Evolutionary conservation across 176 grass and related monocot species (phyloP).

Genomic region (Carex kokanica): DNA sequence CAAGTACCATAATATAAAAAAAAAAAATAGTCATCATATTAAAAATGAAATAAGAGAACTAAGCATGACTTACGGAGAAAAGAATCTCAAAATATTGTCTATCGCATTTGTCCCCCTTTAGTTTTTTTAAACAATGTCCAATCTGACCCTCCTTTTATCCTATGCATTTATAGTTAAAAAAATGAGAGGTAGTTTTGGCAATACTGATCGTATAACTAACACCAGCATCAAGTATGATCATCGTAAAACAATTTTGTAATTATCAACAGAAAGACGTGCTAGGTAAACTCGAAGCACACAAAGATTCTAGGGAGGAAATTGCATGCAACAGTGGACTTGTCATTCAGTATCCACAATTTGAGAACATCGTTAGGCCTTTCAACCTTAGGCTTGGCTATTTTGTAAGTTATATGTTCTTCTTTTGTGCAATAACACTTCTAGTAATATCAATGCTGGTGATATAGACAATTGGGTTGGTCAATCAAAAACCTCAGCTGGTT

Average conservation of each 20-base stretch:
- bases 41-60: not conserved
- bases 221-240: not conserved
- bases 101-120: not conserved
- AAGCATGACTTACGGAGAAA: not conserved
- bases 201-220: not conserved
- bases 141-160: not conserved
- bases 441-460: not conserved
- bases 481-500: not conserved
- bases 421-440: not conserved
- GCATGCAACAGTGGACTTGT: not conserved
- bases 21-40: not conserved
- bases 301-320: conserved; percentile 6
- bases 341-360: conserved; percentile 5
- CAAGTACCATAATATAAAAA: not conserved
- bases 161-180: not conserved
- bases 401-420: conserved; percentile 7
- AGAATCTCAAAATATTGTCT: not conserved
- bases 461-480: not conserved
- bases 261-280: not conserved
- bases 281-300: not conserved
- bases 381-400: conserved; percentile 23
- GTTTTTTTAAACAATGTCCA: not conserved
- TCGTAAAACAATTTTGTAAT: not conserved
- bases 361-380: conserved; percentile 22
- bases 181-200: not conserved